Evolutionary conservation across 2,329 filamentous ascomycete genomes (phyloP), one percentile per base, ranked within the genome.

Genomic region (Epicoccum nigrum): DNA sequence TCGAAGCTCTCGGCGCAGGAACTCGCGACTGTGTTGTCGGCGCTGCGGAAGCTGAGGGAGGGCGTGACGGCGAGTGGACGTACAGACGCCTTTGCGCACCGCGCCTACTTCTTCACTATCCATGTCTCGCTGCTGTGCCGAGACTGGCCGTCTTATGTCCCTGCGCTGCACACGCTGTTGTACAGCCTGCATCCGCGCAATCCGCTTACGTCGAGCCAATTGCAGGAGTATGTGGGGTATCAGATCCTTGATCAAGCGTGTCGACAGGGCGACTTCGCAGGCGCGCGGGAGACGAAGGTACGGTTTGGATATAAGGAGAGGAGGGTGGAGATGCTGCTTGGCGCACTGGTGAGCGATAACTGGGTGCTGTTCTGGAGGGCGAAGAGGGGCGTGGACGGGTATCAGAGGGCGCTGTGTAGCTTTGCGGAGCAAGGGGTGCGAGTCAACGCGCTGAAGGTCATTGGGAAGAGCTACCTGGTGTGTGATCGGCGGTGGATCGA

Each of bases 11-110:
- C 66, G 1, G 62, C 62, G 12, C 46, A 84, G 59, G 86, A 89
- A 58, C 81, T 97, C 23, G 83, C 87, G 2, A 84, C 83, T 16
- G 85, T 97, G 44, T 81, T 97, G 45, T 83, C 89, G 64, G 90
- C 93, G 3, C 86, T 97, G 69, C 87, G 94, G 56, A 97, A 97
- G 72, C 83, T 99, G 25, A 86, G 94, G 49, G 94, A 99, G 77
- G 92, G 88, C 19, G 87, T 97, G 39, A 84, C 96, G 2, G 90
- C 90, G 11, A 86, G 89, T 7, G 84, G 86, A 45, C 85, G 92
- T 16, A 78, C 81, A 28, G 89, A 96, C 68, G 79, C 84, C 44
- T 99, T 99, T 73, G 87, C 93, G 1, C 85, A 89, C n/a, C 86
- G 92, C 62, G 90, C 87, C 13, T 96, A 97, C 74, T 85, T 96